Percentiles rank a stretch among this genome's conserved stretches.
Conservation (phyloP, 2,329 filamentous ascomycete genomes). For the Colletotrichum magnum region DNA sequence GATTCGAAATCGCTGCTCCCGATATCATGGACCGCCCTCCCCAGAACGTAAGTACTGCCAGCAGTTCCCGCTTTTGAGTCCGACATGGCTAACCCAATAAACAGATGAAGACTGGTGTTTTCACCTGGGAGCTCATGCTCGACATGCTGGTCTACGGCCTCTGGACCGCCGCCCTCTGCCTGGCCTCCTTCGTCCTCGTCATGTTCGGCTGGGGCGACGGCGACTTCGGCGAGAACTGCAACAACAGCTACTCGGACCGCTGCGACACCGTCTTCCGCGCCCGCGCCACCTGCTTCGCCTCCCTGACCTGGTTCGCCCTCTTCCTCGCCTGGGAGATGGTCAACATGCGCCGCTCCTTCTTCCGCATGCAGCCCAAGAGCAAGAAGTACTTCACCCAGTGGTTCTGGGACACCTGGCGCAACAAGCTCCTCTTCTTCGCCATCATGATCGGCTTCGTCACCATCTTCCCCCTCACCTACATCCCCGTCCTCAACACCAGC, state of each 20-base stretch:
- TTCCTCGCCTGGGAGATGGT: conserved; percentile 85
- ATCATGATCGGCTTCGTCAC: conserved; percentile 62
- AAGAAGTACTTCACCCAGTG: conserved; percentile 75
- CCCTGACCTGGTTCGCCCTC: conserved; percentile 80
- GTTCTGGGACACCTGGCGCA: conserved; percentile 77
- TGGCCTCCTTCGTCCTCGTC: conserved; percentile 66
- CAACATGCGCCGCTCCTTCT: conserved; percentile 78
- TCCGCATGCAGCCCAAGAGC: conserved; percentile 77
- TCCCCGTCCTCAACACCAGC: conserved; percentile 68
- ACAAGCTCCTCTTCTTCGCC: conserved; percentile 78
- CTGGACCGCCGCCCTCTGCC: conserved; percentile 75
- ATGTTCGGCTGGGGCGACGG: conserved; percentile 65
- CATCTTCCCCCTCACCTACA: conserved; percentile 67
- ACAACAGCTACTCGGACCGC: conserved; percentile 64
- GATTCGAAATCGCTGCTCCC: conserved; percentile 77
- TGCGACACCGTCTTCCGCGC: conserved; percentile 77
- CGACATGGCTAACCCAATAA: conserved; percentile 1
- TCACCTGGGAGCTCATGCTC: conserved; percentile 74
- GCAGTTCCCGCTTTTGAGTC: not conserved
- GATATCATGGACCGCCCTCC: conserved; percentile 80
- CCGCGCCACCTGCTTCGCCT: conserved; percentile 79
- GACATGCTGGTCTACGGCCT: conserved; percentile 78
- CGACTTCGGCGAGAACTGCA: conserved; percentile 72
- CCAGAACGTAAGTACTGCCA: conserved; percentile 65
- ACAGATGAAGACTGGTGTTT: conserved; percentile 67